Conservation (phyloP, 2,329 filamentous ascomycete genomes). For the Colletotrichum navitas region DNA sequence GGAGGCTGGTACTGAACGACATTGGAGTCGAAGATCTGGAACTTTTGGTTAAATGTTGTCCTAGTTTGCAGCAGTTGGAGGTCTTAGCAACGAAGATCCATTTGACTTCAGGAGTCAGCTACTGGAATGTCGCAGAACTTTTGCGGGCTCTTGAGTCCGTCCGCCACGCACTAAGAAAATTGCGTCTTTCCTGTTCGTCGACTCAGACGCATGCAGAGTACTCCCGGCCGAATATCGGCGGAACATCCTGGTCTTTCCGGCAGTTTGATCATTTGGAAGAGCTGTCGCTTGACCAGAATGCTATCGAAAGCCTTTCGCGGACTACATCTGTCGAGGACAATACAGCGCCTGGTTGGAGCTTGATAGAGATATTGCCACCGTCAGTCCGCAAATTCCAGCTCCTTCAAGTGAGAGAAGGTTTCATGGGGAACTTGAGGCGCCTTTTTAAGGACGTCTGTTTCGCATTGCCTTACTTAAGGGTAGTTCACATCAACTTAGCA, state of each 20-base stretch:
- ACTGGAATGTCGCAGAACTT: slow-evolving; percentile 32
- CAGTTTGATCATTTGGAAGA: slow-evolving; percentile 23
- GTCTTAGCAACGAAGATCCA: slow-evolving; percentile 22
- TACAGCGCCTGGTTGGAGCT: neutral
- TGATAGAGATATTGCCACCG: neutral
- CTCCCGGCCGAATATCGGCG: neutral
- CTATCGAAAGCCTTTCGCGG: neutral
- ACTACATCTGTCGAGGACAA: neutral
- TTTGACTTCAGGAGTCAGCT: slow-evolving; percentile 14
- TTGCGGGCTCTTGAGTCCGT: slow-evolving; percentile 19
- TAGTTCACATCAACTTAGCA: neutral
- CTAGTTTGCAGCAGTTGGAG: slow-evolving; percentile 24
- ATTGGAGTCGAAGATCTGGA: slow-evolving; percentile 24
- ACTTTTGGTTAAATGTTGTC: slow-evolving; percentile 26
- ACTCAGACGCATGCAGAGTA: neutral
- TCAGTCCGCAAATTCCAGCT: slow-evolving; percentile 12
- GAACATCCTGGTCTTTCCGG: slow-evolving; percentile 15
- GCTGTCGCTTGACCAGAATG: slow-evolving; percentile 22
- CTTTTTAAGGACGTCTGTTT: neutral
- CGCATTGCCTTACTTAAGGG: neutral
- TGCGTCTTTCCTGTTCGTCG: slow-evolving; percentile 14
- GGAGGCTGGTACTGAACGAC: slow-evolving; percentile 14
- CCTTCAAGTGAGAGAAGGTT: neutral
- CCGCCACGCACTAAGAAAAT: slow-evolving; percentile 13
- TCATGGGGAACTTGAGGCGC: neutral